phyloP scores from a whole-genome alignment of 306 rosid genomes.

The Prunus mongolica region DNA sequence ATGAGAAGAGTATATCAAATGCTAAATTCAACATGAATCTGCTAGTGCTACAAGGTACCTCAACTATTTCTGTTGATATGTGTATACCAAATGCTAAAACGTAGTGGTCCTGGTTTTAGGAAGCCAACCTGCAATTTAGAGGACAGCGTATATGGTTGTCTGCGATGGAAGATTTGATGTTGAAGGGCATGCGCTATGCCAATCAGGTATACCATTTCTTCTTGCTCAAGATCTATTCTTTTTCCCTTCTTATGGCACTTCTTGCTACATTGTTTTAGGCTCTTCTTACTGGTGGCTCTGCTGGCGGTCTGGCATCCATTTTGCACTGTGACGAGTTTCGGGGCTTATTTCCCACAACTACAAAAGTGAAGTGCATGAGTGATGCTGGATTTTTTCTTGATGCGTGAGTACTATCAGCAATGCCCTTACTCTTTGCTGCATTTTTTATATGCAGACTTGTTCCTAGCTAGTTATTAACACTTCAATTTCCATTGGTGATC shows the following conservation, averaged over 20 bases:
- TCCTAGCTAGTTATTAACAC: constrained; percentile 7
- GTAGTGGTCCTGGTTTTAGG: constrained; percentile 27
- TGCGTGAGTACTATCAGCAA: constrained; percentile 31
- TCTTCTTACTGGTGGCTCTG: constrained; percentile 87
- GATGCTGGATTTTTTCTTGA: constrained; percentile 86
- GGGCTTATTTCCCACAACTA: constrained; percentile 44
- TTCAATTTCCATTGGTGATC: constrained; percentile 6
- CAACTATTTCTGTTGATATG: not conserved
- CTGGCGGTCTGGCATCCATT: constrained; percentile 78
- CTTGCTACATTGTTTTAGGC: constrained; percentile 44
- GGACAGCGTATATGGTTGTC: constrained; percentile 77
- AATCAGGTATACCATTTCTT: constrained; percentile 38
- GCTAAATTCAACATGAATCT: not conserved
- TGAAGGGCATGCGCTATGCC: constrained; percentile 69
- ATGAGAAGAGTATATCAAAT: not conserved
- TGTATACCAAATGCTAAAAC: constrained; percentile 11
- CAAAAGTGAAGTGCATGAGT: constrained; percentile 77
- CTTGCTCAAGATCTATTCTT: not conserved
- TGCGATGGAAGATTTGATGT: constrained; percentile 70
- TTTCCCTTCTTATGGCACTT: not conserved
- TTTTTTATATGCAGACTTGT: not conserved
- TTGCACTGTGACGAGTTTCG: constrained; percentile 76
- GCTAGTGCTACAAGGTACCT: not conserved
- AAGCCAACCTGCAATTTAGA: constrained; percentile 62
- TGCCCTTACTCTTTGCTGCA: constrained; percentile 14